A percentile compares a stretch with the other conserved stretches of the same genome.
phyloP scores from a whole-genome alignment of 768 basidiomycete genomes.

The Boletus tomentosulus region DNA sequence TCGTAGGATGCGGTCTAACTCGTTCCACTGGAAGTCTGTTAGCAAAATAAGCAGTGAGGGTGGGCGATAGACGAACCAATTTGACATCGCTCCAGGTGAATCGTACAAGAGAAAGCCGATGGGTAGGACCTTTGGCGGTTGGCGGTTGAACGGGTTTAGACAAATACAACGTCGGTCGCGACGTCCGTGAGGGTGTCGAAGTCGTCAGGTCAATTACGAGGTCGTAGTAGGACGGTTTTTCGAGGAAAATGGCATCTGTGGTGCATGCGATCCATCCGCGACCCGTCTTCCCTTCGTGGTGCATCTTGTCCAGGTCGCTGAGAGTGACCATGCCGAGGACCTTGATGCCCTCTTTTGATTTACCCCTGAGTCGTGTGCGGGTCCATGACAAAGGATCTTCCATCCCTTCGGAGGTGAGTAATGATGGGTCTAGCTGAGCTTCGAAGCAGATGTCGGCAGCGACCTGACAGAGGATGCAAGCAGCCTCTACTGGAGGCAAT shows the following conservation, averaged over 20 bases:
- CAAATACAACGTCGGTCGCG: slow-evolving; percentile 63
- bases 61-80: slow-evolving; percentile 42
- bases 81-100: slow-evolving; percentile 85
- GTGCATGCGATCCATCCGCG: slow-evolving; percentile 86
- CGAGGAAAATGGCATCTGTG: slow-evolving; percentile 80
- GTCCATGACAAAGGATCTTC: slow-evolving; percentile 30
- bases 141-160: slow-evolving; percentile 45
- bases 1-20: slow-evolving; percentile 65
- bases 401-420: slow-evolving; percentile 19
- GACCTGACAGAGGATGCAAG: slow-evolving; percentile 62
- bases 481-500: slow-evolving; percentile 72
- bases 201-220: slow-evolving; percentile 77
- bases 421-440: slow-evolving; percentile 29
- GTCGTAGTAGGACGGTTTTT: slow-evolving; percentile 76
- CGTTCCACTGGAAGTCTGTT: slow-evolving; percentile 56
- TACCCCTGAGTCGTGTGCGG: slow-evolving; percentile 33
- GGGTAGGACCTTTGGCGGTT: slow-evolving; percentile 38
- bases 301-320: slow-evolving; percentile 61
- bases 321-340: slow-evolving; percentile 82
- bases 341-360: slow-evolving; percentile 49
- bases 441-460: slow-evolving; percentile 65
- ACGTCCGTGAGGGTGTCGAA: slow-evolving; percentile 52
- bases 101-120: slow-evolving; percentile 58
- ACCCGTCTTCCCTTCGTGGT: slow-evolving; percentile 52
- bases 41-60: not conserved